Evolutionary conservation across 169 alveolate species (phyloP).

Genomic region (Plasmodium ovale): DNA sequence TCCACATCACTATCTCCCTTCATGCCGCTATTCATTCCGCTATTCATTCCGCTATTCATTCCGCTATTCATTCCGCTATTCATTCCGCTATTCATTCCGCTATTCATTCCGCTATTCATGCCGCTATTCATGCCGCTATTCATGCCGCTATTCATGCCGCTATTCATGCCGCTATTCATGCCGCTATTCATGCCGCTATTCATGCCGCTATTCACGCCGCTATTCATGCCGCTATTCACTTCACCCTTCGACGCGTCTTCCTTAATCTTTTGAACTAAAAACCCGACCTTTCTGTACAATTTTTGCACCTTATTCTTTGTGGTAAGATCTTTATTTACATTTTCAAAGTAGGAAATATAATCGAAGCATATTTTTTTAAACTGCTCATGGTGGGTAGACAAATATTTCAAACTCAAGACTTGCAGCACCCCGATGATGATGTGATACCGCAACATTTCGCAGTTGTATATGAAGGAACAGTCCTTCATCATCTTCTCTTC

Average conservation of each 20-base stretch:
- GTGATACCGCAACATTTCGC: slow-evolving; percentile 70
- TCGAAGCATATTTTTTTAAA: slow-evolving; percentile 70
- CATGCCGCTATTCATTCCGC: too few relatives aligned
- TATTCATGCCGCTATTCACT: too few relatives aligned
- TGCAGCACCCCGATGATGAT: slow-evolving; percentile 71
- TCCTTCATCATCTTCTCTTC: slow-evolving; percentile 13
- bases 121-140: too few relatives aligned
- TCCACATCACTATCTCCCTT: too few relatives aligned
- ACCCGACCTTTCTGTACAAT: slow-evolving; percentile 26
- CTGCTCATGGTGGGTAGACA: slow-evolving; percentile 62
- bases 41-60: too few relatives aligned
- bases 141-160: too few relatives aligned
- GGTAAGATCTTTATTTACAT: slow-evolving; percentile 30
- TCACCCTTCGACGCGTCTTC: slow-evolving; percentile 1
- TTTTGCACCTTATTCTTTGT: slow-evolving; percentile 26
- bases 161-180: too few relatives aligned
- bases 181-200: too few relatives aligned
- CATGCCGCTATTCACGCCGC: too few relatives aligned
- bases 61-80: too few relatives aligned
- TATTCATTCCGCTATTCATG: too few relatives aligned
- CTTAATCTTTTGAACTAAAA: slow-evolving; percentile 58
- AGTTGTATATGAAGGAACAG: slow-evolving; percentile 39
- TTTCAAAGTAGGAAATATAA: slow-evolving; percentile 69
- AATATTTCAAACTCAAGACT: slow-evolving; percentile 55
- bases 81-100: too few relatives aligned